Evolutionary conservation across 768 basidiomycete genomes (phyloP).

Genomic region (Mycena rosella): DNA sequence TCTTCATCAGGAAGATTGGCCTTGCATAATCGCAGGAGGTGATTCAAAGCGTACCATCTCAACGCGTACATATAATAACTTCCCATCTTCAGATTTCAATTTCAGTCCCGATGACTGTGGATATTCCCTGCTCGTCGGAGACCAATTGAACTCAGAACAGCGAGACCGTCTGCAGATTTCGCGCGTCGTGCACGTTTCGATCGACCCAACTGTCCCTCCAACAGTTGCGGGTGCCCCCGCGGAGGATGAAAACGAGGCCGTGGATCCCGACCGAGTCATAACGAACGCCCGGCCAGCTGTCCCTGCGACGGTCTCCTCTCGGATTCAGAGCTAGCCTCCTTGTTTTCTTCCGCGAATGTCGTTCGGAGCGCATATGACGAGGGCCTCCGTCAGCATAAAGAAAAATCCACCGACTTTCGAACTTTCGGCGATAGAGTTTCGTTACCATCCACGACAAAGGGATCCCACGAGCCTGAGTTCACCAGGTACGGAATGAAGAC

Average conservation of each 20-base stretch:
- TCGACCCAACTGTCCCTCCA: slow-evolving; percentile 69
- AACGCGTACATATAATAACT: not conserved
- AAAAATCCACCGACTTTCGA: slow-evolving; percentile 36
- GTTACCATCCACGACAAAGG: slow-evolving; percentile 57
- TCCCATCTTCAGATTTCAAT: slow-evolving; percentile 80
- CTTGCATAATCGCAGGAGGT: slow-evolving; percentile 90
- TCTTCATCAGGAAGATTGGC: slow-evolving; percentile 67
- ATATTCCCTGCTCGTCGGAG: slow-evolving; percentile 82
- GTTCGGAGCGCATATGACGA: slow-evolving; percentile 79
- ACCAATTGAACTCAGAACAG: slow-evolving; percentile 68
- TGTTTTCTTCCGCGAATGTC: slow-evolving; percentile 56
- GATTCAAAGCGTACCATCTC: slow-evolving; percentile 5
- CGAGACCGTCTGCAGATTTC: slow-evolving; percentile 66
- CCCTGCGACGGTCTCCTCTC: slow-evolving; percentile 78
- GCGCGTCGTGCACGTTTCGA: slow-evolving; percentile 76
- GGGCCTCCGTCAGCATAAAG: slow-evolving; percentile 51
- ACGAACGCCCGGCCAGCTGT: slow-evolving; percentile 76
- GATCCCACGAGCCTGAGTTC: slow-evolving; percentile 83
- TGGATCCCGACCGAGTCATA: slow-evolving; percentile 79
- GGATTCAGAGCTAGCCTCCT: slow-evolving; percentile 63
- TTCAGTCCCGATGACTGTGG: slow-evolving; percentile 85
- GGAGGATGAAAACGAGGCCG: slow-evolving; percentile 63
- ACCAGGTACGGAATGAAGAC: slow-evolving; percentile 57
- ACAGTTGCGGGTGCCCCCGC: slow-evolving; percentile 47
- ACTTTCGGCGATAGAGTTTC: slow-evolving; percentile 67